Base-by-base conservation (phyloP, 1,139 yeast genomes). In the Scheffersomyces illinoinensis region DNA sequence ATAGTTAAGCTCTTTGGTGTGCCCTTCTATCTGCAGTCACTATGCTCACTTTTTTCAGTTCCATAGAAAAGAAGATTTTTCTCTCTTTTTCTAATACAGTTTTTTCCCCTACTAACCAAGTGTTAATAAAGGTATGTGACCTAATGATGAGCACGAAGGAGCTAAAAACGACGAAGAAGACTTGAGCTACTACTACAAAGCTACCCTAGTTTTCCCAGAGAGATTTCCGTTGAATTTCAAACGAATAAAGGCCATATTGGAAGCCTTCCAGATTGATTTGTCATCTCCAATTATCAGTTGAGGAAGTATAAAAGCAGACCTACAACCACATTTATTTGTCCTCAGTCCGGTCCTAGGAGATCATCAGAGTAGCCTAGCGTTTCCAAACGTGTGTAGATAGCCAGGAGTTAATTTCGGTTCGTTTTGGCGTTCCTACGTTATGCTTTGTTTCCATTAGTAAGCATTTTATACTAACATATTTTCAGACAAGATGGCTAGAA, bases 401-500 rank as follows among this genome's bases (percentile, higher is more conserved):
- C 17, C 10, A 10, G 17, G 10, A 33, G 43, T 33, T 10, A 24
- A 14, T 10, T 10, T 33, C 43, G 2, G 17, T 33, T 33, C 17
- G 43, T 33, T 33, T 33, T 33, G 17, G 43, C 10, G 43, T 14
- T 10, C 33, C 12, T 8, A 33, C 14, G 17, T 33, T 24, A 8
- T 24, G 33, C 33, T 24, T 5, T 24, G 10, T 52, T 49, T 33
- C 26, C 52, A 46, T 47, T 26, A 17, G 49, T 26, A 19, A 7
- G 21, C 51, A 48, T 19, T 53, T 26, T 12, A 46, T 74, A 78
- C 83, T 77, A 77, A 76, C 81, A 63, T 49, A 47, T 49, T 20
- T 55, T 49, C 62, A 76, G 78, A 76, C 87, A 91, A 89, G 82
- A 95, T 95, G 99, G 98, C 99, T 83, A 93, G 99, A 87, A 95